Base-by-base conservation (phyloP, 1,139 yeast species). In the Trichomonascaceae sp. region DNA sequence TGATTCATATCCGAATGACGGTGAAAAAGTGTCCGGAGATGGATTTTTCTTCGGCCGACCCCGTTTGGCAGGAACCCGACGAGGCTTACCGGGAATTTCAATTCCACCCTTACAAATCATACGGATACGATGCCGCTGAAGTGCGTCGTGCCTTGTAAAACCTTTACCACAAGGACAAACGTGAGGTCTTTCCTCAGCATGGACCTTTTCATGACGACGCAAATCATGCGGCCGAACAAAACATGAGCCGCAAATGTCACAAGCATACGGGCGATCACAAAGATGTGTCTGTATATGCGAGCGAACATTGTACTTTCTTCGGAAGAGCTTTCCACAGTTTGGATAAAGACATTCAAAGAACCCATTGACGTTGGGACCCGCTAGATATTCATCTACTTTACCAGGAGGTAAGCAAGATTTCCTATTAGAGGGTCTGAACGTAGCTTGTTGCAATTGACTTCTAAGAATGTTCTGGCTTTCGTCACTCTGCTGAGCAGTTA, bases 271-370 rank as follows among this genome's bases (percentile, higher is more conserved):
- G 55, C 98, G 76, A 69, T 95, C 99, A 68, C 95, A 85, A 53
- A 95, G 74, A 75, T 95, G 99, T 0, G 99, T 95, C 68, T 95
- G 99, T 55, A 95, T 91, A 68, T 95, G 99, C 0, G 97, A 89
- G 58, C 98, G 78, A n/a, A 89, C 90, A 67, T 95, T 95, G 71
- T 95, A 95, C 51, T 96, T 77, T 65, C 99, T 78, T 9, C 91
- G 84, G 71, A 95, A 93, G 55, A 80, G 75, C 70, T 95, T 90
- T 17, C 88, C 87, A 71, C 99, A 95, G 53, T 80, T 79, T 24
- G 87, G 82, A 69, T 78, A 93, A 56, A 81, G 77, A 70, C 99
- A 95, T 43, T 83, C 78, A 70, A 80, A 95, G 36, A 73, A 64
- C 12, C 74, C 75, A 52, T 84, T 80, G 52, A 79, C 84, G 63